These are phyloP conservation scores for Blumeria hordei DNA, from an alignment of 2,329 filamentous ascomycete genomes.

Conservation along the genomic window DNA sequence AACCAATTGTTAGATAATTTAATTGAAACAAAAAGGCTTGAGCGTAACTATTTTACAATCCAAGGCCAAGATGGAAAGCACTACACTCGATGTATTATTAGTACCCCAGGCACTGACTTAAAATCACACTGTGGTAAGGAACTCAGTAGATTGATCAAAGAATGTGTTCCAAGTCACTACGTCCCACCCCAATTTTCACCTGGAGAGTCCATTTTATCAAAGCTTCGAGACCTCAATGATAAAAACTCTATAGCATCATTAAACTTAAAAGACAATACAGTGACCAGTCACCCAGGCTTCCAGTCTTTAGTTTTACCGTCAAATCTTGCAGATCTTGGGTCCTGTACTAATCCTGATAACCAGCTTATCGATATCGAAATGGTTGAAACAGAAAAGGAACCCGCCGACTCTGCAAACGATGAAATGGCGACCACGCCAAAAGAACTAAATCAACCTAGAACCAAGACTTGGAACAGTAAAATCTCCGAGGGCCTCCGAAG, in stretches of 20 bases:
- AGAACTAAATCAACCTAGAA: background rate
- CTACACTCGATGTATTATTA: conserved; percentile 6
- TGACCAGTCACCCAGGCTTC: background rate
- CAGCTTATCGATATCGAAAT: background rate
- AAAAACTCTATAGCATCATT: background rate
- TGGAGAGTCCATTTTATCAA: conserved; percentile 5
- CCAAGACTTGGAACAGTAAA: background rate
- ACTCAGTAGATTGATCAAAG: conserved; percentile 8
- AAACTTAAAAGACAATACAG: no score
- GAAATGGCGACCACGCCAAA: background rate
- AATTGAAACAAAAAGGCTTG: conserved; percentile 6
- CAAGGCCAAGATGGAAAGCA: conserved; percentile 4
- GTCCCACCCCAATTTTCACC: conserved; percentile 11
- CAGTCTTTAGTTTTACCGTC: background rate
- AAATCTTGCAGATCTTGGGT: background rate
- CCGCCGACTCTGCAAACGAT: background rate
- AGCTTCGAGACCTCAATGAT: conserved; percentile 4
- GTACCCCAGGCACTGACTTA: conserved; percentile 4
- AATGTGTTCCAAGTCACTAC: conserved; percentile 9
- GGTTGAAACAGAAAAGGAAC: background rate
- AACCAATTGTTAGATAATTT: conserved; percentile 9
- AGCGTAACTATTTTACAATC: conserved; percentile 4
- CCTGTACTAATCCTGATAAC: background rate
- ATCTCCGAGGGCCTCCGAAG: background rate
- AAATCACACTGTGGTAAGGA: conserved; percentile 3